A percentile compares a stretch with the other conserved stretches of the same genome.
These are phyloP conservation scores for Ogataea glucozyma DNA, from an alignment of 805 yeast species.

Conservation along the genomic window DNA sequence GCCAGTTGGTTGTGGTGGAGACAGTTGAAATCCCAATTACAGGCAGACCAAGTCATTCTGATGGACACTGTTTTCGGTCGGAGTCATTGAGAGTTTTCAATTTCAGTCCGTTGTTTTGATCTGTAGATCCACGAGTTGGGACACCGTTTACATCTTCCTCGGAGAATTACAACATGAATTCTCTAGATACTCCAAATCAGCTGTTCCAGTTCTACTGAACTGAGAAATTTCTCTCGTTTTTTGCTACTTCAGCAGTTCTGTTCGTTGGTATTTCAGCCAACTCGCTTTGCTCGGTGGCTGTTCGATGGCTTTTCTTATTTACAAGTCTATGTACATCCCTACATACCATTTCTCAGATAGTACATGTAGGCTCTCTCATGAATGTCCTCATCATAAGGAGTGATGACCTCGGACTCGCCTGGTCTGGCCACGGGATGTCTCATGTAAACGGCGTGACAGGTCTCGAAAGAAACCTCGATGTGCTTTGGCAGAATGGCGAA, in stretches of 20 bases:
- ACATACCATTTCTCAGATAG: slow-evolving; percentile 72
- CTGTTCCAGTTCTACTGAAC: no score
- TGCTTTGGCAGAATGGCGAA: slow-evolving; percentile 92
- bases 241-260: no score
- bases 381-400: slow-evolving; percentile 79
- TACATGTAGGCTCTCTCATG: slow-evolving; percentile 96
- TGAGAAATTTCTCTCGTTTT: no score
- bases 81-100: neutral
- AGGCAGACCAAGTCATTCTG: no score
- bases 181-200: no score
- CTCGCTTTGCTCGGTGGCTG: no score
- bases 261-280: no score
- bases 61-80: neutral
- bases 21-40: no score
- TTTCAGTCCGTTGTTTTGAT: slow-evolving; percentile 1
- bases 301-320: no score
- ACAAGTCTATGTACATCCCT: slow-evolving; percentile 12
- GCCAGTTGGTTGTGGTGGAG: no score
- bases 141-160: no score
- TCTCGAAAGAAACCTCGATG: slow-evolving; percentile 82
- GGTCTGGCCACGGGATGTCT: slow-evolving; percentile 98
- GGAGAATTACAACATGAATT: no score
- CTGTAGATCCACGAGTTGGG: neutral
- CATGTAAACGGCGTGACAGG: slow-evolving; percentile 95
- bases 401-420: slow-evolving; percentile 91